Evolutionary conservation across 2,329 filamentous ascomycete species (phyloP).

Genomic region (Chaetomium globosum): DNA sequence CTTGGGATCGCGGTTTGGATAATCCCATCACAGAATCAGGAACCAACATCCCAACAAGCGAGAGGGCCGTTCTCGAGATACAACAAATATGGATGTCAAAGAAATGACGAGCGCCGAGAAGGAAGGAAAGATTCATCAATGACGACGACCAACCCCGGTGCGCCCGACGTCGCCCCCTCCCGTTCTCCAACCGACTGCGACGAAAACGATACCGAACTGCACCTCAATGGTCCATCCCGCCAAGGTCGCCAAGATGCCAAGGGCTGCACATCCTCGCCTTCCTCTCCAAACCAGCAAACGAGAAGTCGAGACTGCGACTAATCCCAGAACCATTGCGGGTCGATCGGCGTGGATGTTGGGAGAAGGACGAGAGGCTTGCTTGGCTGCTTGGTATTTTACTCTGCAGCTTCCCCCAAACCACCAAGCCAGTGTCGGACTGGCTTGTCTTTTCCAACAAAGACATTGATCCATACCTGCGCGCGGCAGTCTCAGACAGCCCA

Average conservation of each 20-base stretch:
- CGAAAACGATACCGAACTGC: conserved; percentile 17
- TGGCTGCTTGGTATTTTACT: background rate
- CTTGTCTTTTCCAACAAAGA: background rate
- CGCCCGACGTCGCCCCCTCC: too few species aligned
- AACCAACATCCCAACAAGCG: too few species aligned
- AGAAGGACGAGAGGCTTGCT: background rate
- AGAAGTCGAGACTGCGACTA: background rate
- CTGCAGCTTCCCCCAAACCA: background rate
- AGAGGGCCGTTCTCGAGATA: background rate
- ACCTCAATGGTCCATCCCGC: conserved; percentile 13
- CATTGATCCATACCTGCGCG: background rate
- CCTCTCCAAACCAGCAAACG: conserved; percentile 19
- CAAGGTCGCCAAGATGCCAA: conserved; percentile 32
- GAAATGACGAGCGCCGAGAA: conserved; percentile 1
- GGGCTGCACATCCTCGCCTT: conserved; percentile 23
- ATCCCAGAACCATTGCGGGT: too few species aligned
- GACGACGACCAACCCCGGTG: background rate
- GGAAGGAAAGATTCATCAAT: background rate
- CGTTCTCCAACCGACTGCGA: conserved; percentile 5
- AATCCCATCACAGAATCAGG: background rate
- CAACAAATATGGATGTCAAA: background rate
- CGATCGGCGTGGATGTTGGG: background rate
- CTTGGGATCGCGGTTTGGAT: background rate
- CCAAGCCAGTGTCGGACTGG: too few species aligned
- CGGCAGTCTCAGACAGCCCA: background rate